phyloP scores from a whole-genome alignment of 208 protist species.

The Trypanosoma lewisi region DNA sequence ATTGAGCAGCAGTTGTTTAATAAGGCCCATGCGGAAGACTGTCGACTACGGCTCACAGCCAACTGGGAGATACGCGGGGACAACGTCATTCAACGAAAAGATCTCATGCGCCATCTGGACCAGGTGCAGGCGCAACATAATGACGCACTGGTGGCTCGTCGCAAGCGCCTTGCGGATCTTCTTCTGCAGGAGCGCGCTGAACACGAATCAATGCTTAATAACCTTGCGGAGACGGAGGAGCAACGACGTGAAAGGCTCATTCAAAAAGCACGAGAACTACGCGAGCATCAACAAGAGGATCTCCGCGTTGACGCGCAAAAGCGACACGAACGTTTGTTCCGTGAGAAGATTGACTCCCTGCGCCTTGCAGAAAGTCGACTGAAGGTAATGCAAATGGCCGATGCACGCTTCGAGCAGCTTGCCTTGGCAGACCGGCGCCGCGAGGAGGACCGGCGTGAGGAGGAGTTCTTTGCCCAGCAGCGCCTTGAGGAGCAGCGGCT shows the following conservation, averaged over 20 bases:
- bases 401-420: slow-evolving; percentile 72
- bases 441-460: slow-evolving; percentile 44
- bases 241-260: slow-evolving; percentile 82
- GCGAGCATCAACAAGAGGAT: slow-evolving; percentile 52
- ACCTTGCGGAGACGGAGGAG: slow-evolving; percentile 76
- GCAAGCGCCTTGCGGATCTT: slow-evolving; percentile 66
- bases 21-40: slow-evolving; percentile 38
- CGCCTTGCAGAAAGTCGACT: slow-evolving; percentile 83
- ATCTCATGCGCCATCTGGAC: slow-evolving; percentile 67
- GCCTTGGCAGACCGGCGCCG: slow-evolving; percentile 38
- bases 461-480: slow-evolving; percentile 75
- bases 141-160: slow-evolving; percentile 69
- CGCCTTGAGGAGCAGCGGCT: slow-evolving; percentile 58
- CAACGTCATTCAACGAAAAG: slow-evolving; percentile 35
- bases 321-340: slow-evolving; percentile 72
- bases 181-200: slow-evolving; percentile 52
- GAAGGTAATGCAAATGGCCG: slow-evolving; percentile 81
- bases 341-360: slow-evolving; percentile 74
- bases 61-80: slow-evolving; percentile 69
- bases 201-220: slow-evolving; percentile 69
- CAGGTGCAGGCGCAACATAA: slow-evolving; percentile 77
- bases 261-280: slow-evolving; percentile 69
- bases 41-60: slow-evolving; percentile 36
- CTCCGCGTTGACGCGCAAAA: slow-evolving; percentile 47
- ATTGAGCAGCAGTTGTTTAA: slow-evolving; percentile 61